Evolutionary conservation across 2,329 filamentous ascomycete genomes (phyloP).

Genomic region (Epichloe uncinata): DNA sequence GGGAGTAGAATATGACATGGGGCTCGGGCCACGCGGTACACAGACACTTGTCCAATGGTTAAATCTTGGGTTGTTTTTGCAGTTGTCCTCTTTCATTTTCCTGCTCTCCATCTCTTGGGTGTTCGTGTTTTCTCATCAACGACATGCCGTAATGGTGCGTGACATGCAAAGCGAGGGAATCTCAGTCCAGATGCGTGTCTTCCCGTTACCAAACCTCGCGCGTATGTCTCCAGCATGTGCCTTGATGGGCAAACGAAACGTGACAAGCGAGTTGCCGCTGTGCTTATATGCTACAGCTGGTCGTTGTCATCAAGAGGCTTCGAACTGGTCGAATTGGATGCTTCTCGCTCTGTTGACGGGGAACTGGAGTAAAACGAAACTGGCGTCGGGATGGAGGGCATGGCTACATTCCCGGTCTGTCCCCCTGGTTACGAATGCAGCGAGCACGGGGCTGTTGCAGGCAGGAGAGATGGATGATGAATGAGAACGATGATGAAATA

Average conservation of each 20-base stretch:
- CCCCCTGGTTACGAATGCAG: no score
- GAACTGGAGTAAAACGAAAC: neutral
- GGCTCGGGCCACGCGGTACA: constrained; percentile 4
- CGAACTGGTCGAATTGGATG: no score
- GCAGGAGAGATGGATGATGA: no score
- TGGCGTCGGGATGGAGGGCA: no score
- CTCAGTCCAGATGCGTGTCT: neutral
- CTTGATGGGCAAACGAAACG: neutral
- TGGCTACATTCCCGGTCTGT: no score
- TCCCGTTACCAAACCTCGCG: neutral
- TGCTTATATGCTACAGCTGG: neutral
- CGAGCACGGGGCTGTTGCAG: no score
- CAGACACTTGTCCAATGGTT: constrained; percentile 2
- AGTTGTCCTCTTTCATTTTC: neutral
- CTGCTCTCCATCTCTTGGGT: neutral
- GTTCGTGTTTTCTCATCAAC: no score
- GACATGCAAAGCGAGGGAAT: neutral
- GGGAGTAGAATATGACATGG: constrained; percentile 2
- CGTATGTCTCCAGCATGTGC: neutral
- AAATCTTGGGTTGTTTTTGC: neutral
- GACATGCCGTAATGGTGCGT: no score
- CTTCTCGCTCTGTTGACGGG: neutral
- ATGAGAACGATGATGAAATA: no score
- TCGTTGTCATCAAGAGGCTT: neutral
- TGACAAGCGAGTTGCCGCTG: neutral